Percentiles rank a stretch among this genome's conserved stretches.
Evolutionary conservation across 495 filamentous ascomycete species (phyloP).

Genomic region (Astrocystis sublimbata): DNA sequence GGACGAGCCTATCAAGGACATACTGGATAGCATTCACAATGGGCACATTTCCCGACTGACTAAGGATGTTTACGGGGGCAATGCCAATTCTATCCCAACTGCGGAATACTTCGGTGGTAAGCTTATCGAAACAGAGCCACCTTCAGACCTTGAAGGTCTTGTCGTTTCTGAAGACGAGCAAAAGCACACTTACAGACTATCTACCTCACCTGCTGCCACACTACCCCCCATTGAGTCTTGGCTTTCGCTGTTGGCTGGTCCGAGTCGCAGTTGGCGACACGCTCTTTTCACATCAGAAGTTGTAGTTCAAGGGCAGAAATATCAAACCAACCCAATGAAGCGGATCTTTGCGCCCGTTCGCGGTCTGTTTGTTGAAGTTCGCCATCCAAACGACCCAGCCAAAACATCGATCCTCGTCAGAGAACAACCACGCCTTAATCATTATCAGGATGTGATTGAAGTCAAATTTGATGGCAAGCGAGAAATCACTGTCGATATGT

Average conservation of each 20-base stretch:
- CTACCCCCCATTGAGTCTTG: constrained; percentile 80
- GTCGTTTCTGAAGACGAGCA: constrained; percentile 70
- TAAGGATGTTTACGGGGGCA: constrained; percentile 74
- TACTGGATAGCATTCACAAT: constrained; percentile 85
- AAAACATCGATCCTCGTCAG: constrained; percentile 81
- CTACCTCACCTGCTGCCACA: constrained; percentile 62
- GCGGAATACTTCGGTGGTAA: constrained; percentile 95
- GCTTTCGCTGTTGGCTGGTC: constrained; percentile 86
- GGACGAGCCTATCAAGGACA: constrained; percentile 91
- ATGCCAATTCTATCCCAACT: constrained; percentile 73
- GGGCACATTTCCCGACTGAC: constrained; percentile 79
- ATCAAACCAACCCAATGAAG: constrained; percentile 94
- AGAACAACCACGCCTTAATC: constrained; percentile 59
- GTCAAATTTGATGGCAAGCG: constrained; percentile 71
- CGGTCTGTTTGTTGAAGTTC: constrained; percentile 86
- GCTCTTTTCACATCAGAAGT: constrained; percentile 97
- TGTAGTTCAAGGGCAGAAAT: constrained; percentile 92
- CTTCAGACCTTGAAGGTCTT: constrained; percentile 73
- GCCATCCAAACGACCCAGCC: constrained; percentile 71
- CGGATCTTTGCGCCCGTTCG: constrained; percentile 81
- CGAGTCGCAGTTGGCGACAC: constrained; percentile 82
- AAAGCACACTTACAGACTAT: constrained; percentile 79
- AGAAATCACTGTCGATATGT: constrained; percentile 80
- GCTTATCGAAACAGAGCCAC: constrained; percentile 62
- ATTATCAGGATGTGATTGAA: constrained; percentile 81